Percentiles rank a stretch among this genome's conserved stretches.
These are phyloP conservation scores for Nicotiana otophora DNA, from an alignment of 257 asterid species.

Conservation along the genomic window DNA sequence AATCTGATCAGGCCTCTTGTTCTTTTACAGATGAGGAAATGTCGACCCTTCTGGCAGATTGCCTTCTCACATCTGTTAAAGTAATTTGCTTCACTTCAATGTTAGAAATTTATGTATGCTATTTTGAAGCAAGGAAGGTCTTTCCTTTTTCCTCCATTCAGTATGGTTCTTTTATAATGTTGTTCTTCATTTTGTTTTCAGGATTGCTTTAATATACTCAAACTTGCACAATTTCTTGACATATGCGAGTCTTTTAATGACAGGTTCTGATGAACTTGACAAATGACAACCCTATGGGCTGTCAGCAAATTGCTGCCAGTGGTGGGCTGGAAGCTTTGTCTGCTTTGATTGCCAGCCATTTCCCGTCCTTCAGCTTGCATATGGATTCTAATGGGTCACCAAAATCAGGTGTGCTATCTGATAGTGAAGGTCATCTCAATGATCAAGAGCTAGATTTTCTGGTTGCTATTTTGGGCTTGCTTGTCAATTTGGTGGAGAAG, in stretches of 20 bases:
- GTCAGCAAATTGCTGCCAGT: conserved; percentile 62
- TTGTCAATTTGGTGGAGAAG: conserved; percentile 82
- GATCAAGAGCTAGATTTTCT: conserved; percentile 78
- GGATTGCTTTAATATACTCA: background rate
- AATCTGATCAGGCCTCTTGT: conserved; percentile 43
- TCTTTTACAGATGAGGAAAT: conserved; percentile 39
- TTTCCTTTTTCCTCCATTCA: background rate
- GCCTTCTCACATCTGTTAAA: conserved; percentile 74
- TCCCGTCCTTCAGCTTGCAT: conserved; percentile 41
- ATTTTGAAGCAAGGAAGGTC: background rate
- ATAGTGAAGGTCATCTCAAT: conserved; percentile 34
- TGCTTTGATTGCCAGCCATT: conserved; percentile 60
- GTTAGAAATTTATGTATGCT: background rate
- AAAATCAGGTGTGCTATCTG: conserved; percentile 28
- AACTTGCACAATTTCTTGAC: background rate
- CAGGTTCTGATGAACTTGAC: conserved; percentile 82
- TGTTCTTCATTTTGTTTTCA: background rate
- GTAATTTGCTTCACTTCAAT: conserved; percentile 23
- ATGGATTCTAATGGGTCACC: conserved; percentile 22
- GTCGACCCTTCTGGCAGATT: conserved; percentile 58
- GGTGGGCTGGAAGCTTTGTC: conserved; percentile 69
- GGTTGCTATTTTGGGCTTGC: conserved; percentile 79
- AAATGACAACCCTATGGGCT: conserved; percentile 67
- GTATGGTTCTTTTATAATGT: background rate
- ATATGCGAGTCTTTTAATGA: background rate